These are phyloP conservation scores for Tirmania nivea DNA, from an alignment of 495 filamentous ascomycete species.

Conservation along the genomic window DNA sequence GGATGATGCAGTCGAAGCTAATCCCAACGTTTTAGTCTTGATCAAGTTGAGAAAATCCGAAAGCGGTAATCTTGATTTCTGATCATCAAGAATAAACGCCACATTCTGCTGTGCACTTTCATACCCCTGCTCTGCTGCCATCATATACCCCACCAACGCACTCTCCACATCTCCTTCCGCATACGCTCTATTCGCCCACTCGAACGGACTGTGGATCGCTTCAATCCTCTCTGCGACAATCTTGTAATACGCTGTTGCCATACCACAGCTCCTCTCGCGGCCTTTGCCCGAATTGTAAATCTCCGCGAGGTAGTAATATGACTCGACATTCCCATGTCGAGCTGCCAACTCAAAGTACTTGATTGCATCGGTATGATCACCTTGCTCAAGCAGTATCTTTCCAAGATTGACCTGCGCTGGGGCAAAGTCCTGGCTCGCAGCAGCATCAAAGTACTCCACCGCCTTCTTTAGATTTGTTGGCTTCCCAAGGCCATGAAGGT, in stretches of 20 bases:
- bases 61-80: constrained; percentile 40
- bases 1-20: constrained; percentile 90
- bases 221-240: constrained; percentile 81
- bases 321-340: constrained; percentile 66
- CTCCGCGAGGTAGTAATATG: constrained; percentile 88
- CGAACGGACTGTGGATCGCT: constrained; percentile 58
- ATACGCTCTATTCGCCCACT: constrained; percentile 68
- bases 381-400: constrained; percentile 75
- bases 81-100: constrained; percentile 70
- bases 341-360: constrained; percentile 86
- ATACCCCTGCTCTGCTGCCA: constrained; percentile 91
- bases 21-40: constrained; percentile 39
- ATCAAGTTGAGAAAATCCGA: constrained; percentile 16
- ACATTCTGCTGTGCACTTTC: constrained; percentile 87
- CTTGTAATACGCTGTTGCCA: constrained; percentile 83
- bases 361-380: constrained; percentile 49
- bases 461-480: constrained; percentile 51
- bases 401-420: constrained; percentile 69
- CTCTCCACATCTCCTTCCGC: constrained; percentile 66
- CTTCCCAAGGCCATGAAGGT: constrained; percentile 66
- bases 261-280: constrained; percentile 53
- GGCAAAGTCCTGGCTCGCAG: constrained; percentile 66
- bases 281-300: constrained; percentile 64
- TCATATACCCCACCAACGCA: constrained; percentile 65
- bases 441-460: constrained; percentile 55